Evolutionary conservation across 148 eudicot species (phyloP), one percentile per base, ranked within the genome.

Genomic region (Cornus suecica): DNA sequence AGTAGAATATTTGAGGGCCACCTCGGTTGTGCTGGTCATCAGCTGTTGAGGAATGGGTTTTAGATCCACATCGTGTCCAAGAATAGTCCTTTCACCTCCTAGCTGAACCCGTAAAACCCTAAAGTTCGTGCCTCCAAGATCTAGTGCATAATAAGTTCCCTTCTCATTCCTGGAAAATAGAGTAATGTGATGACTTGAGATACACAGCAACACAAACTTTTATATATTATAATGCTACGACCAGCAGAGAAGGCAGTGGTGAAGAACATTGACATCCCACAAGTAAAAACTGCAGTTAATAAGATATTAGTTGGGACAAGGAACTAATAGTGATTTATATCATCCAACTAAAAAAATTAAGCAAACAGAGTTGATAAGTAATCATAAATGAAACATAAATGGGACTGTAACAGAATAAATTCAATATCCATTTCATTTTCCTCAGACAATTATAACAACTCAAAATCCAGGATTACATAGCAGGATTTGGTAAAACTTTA

Each of bases 101-200:
- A 89, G 86, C 75, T 88, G 91, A 84, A 95, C 92, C 63, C 93
- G 82, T 77, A 89, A 79, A 61, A 95, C 90, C 85, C 99, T 87
- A 77, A 91, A 92, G 82, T 95, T 85, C 28, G 97, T 89, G 71
- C 97, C 99, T 73, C 97, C 97, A 70, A 95, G 90, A 82, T 92
- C 83, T 76, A 95, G 83, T 6, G 97, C 94, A 66, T 95, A 95
- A 84, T 88, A 95, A 68, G 85, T 84, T 70, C 97, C 99, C 80
- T 87, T 86, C 78, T 91, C 97, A 79, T 78, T 84, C 97, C 99
- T 95, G 86, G 52, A 77, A 71, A 37, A 80, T 74, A 58, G 62
- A 58, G 62, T 58, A 58, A 58, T 14, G 63, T 29, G 25, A 71
- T 0, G 28, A 67, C 10, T 60, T 16, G 4, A 16, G 4, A 23